Percentiles rank a stretch among this genome's conserved stretches.
phyloP scores from a whole-genome alignment of 2,329 filamentous ascomycete genomes.

The Fusarium cicatricum region DNA sequence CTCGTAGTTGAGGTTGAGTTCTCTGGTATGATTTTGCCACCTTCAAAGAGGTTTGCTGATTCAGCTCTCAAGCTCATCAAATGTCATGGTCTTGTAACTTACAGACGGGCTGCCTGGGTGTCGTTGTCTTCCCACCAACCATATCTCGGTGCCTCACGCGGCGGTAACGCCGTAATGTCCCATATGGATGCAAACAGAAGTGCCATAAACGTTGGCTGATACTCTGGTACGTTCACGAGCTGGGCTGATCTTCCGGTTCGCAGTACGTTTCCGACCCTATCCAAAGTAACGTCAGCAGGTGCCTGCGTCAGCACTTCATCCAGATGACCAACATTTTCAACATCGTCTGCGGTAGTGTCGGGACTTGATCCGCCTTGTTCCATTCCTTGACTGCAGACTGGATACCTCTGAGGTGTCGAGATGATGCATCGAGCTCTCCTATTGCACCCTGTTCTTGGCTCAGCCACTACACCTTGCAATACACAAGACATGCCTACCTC shows the following conservation, averaged over 20 bases:
- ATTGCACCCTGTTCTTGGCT: slow-evolving; percentile 49
- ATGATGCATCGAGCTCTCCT: slow-evolving; percentile 53
- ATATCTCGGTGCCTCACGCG: slow-evolving; percentile 47
- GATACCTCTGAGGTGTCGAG: slow-evolving; percentile 53
- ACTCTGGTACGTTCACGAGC: slow-evolving; percentile 52
- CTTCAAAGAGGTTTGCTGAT: too few species aligned
- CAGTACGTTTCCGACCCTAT: slow-evolving; percentile 52
- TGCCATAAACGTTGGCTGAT: slow-evolving; percentile 56
- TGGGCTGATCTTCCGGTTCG: slow-evolving; percentile 51
- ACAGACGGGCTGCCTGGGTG: slow-evolving; percentile 46
- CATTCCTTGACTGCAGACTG: slow-evolving; percentile 41
- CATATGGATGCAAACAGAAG: slow-evolving; percentile 55
- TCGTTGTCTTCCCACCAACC: slow-evolving; percentile 50
- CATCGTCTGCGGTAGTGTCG: slow-evolving; percentile 53
- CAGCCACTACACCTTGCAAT: not conserved
- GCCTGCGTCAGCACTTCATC: not conserved
- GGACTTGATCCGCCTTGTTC: slow-evolving; percentile 27
- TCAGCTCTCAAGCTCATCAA: too few species aligned
- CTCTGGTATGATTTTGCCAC: slow-evolving; percentile 49
- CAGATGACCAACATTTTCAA: slow-evolving; percentile 42
- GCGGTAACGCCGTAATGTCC: slow-evolving; percentile 48
- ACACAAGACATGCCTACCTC: slow-evolving; percentile 46
- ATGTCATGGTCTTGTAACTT: too few species aligned
- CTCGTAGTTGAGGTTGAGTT: slow-evolving; percentile 49
- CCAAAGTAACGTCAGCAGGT: slow-evolving; percentile 14